Evolutionary conservation across 306 rosid species (phyloP).

Genomic region (Sechiopsis laciniata): DNA sequence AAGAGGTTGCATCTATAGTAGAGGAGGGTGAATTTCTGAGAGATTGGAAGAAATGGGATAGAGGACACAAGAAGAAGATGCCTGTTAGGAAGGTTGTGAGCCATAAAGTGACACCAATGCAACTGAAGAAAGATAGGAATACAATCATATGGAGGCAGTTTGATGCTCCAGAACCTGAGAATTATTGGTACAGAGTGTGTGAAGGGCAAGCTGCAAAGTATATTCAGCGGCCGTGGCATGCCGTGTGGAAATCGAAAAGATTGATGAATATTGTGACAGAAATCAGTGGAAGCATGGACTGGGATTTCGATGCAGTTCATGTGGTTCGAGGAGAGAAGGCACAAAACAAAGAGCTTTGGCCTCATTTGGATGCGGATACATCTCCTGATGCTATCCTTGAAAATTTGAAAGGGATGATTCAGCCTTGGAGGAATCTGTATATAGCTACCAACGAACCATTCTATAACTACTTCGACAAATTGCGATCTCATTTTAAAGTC

Average conservation of each 20-base stretch:
- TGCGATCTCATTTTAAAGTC: conserved; percentile 79
- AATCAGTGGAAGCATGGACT: conserved; percentile 85
- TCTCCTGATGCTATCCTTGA: conserved; percentile 61
- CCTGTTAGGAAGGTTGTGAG: conserved; percentile 68
- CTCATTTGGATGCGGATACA: conserved; percentile 78
- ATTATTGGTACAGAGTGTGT: conserved; percentile 96
- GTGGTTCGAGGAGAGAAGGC: conserved; percentile 95
- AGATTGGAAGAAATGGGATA: conserved; percentile 91
- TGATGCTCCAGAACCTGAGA: conserved; percentile 86
- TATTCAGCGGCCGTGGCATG: conserved; percentile 91
- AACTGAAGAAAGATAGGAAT: conserved; percentile 72
- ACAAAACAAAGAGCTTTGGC: conserved; percentile 82
- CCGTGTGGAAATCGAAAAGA: conserved; percentile 93
- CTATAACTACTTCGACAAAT: conserved; percentile 85
- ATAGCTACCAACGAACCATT: conserved; percentile 86
- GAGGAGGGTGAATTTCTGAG: conserved; percentile 81
- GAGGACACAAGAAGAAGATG: conserved; percentile 50
- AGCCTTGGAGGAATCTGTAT: conserved; percentile 82
- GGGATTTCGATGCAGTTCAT: conserved; percentile 93
- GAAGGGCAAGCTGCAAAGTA: conserved; percentile 85
- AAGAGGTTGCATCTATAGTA: conserved; percentile 70
- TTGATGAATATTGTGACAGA: conserved; percentile 90
- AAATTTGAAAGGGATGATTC: conserved; percentile 72
- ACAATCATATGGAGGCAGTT: conserved; percentile 76
- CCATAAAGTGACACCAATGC: conserved; percentile 70